Evolutionary conservation across 1,284 basidiomycete species (phyloP).

Genomic region (Caloboletus firmus): DNA sequence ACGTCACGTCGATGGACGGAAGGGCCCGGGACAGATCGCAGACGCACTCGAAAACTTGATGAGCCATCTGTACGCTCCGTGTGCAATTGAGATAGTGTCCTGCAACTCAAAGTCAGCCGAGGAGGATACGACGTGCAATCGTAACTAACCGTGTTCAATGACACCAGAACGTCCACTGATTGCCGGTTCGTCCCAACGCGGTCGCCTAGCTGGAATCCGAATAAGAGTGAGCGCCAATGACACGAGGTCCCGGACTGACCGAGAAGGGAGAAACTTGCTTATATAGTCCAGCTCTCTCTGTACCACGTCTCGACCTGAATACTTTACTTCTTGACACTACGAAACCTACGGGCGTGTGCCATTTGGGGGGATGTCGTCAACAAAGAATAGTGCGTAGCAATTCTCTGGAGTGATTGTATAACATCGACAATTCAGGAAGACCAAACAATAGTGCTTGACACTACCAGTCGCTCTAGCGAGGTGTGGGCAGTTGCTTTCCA

Average conservation of each 20-base stretch:
- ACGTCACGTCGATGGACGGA: background rate
- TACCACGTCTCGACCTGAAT: background rate
- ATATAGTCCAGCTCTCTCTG: background rate
- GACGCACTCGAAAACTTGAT: background rate
- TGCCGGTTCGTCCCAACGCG: background rate
- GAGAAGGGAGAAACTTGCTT: background rate
- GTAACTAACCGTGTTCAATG: background rate
- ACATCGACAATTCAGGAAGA: background rate
- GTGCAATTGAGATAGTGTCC: background rate
- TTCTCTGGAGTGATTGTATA: background rate
- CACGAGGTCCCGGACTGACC: background rate
- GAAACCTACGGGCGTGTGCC: background rate
- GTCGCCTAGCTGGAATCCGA: background rate
- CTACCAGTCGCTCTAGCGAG: too few relatives aligned
- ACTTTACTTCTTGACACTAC: background rate
- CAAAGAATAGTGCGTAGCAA: background rate
- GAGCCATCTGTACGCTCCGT: background rate
- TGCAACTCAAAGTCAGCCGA: background rate
- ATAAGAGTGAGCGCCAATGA: background rate
- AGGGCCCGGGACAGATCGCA: too few relatives aligned
- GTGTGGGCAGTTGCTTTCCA: background rate
- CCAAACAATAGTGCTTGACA: background rate
- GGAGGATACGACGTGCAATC: background rate
- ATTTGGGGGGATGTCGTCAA: background rate
- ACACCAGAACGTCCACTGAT: background rate